Evolutionary conservation across 1,284 basidiomycete genomes (phyloP), one percentile per base, ranked within the genome.

Genomic region (Apiotrichum gamsii): DNA sequence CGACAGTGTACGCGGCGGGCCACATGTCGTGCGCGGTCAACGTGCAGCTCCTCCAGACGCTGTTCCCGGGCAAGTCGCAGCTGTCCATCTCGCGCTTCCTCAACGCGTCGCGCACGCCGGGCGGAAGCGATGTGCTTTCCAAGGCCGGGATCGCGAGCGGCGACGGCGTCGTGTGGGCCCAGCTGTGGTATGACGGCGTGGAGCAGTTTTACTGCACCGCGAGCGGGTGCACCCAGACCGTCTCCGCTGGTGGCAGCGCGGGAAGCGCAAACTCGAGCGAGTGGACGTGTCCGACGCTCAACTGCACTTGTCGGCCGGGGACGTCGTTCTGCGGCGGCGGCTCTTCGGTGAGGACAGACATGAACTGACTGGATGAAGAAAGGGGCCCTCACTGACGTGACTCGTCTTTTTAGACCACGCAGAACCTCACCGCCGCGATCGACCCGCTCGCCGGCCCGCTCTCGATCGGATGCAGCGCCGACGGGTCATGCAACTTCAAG

Each of bases 181-280:
- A 90, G 60, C 73, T 93, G 2, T 84, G 87, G 72, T 90, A 90
- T 69, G 76, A 78, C n/a, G 85, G 85, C 5, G 80, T 83, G 18
- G 87, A 90, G 64, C 73, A 76, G 61, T 93, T 93, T 72, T 86
- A 79, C 65, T 94, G 90, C 64, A 56, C 73, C 15, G 87, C 86
- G 0, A 74, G 80, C 52, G 74, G 76, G 5, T 94, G 90, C 70
- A 72, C 68, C 0, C 88, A 90, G 68, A 73, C 76, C 5, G 59
- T 76, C 28, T 58, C 61, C 21, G 60, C 62, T 21, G 40, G 19
- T 9, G 18, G 20, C 1, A 25, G 15, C 3, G n/a, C 8, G 11
- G 43, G 45, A 15, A 34, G 42, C 9, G 43, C 39, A 14, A 75
- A 72, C 44, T 73, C 68, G 2, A 68, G 72, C 15, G 69, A 70